Evolutionary conservation across 108 stramenopile species (phyloP).

Genomic region (Parietichytrium sp.): DNA sequence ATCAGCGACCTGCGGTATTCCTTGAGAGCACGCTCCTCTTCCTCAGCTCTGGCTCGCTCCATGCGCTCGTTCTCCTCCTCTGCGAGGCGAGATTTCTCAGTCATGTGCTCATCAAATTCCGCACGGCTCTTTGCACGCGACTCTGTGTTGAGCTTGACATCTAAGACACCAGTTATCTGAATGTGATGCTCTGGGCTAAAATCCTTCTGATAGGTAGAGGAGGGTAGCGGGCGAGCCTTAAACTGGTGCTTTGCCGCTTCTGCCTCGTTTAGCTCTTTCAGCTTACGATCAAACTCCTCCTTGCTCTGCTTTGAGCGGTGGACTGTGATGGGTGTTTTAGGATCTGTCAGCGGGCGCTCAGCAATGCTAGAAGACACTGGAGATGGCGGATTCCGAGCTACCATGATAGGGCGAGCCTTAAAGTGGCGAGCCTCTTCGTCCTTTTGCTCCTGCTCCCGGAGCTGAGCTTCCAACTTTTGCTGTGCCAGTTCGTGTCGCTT

Average conservation of each 20-base stretch:
- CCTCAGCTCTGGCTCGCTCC: background rate
- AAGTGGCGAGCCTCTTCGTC: slow-evolving; percentile 21
- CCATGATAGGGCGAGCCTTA: background rate
- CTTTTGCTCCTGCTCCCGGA: background rate
- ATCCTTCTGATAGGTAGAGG: background rate
- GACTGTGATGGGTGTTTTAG: background rate
- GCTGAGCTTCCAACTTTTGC: background rate
- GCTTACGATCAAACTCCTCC: background rate
- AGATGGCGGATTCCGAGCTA: background rate
- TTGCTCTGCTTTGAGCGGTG: background rate
- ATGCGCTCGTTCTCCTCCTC: background rate
- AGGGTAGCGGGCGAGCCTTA: background rate
- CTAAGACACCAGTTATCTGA: background rate
- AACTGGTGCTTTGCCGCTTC: background rate
- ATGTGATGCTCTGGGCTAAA: background rate
- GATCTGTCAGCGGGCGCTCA: slow-evolving; percentile 1
- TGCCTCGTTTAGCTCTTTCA: background rate
- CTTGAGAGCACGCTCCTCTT: background rate
- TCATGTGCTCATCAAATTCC: background rate
- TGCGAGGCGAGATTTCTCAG: background rate
- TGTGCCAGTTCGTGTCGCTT: background rate
- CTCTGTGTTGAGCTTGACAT: background rate
- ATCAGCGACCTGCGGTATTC: slow-evolving; percentile 24
- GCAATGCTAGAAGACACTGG: background rate
- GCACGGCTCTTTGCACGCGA: background rate